Conservation (phyloP, 2,329 filamentous ascomycete species). For the Ophiostoma perfectum region DNA sequence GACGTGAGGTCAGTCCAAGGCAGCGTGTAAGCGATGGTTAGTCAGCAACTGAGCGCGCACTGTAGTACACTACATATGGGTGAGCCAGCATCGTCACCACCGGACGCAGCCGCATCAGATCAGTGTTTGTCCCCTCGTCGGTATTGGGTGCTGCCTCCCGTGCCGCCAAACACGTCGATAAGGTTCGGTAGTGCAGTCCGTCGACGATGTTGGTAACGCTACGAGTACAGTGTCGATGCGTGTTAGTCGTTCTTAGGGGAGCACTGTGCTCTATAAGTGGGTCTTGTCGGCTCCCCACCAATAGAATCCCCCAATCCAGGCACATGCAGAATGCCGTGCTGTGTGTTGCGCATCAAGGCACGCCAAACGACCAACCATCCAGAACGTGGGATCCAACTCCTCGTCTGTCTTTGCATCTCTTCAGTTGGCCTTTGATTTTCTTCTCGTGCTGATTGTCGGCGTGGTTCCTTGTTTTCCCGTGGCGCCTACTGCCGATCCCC, state of each 20-base stretch:
- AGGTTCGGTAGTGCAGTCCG: not conserved
- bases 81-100: too few relatives aligned
- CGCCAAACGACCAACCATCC: conserved; percentile 11
- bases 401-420: not conserved
- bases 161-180: not conserved
- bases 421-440: not conserved
- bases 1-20: too few relatives aligned
- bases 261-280: conserved; percentile 9
- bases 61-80: too few relatives aligned
- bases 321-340: conserved; percentile 10
- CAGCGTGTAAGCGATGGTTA: too few relatives aligned
- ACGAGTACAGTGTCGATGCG: not conserved
- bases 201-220: not conserved
- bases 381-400: not conserved
- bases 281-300: not conserved
- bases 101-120: too few relatives aligned
- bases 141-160: too few relatives aligned
- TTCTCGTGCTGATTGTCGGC: not conserved
- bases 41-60: too few relatives aligned
- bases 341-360: not conserved
- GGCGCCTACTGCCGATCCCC: not conserved
- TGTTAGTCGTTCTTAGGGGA: not conserved
- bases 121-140: not conserved
- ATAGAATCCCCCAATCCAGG: not conserved
- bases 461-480: conserved; percentile 5